These are phyloP conservation scores for Carex pumila DNA, from an alignment of 176 grass and related monocot species.

Conservation along the genomic window DNA sequence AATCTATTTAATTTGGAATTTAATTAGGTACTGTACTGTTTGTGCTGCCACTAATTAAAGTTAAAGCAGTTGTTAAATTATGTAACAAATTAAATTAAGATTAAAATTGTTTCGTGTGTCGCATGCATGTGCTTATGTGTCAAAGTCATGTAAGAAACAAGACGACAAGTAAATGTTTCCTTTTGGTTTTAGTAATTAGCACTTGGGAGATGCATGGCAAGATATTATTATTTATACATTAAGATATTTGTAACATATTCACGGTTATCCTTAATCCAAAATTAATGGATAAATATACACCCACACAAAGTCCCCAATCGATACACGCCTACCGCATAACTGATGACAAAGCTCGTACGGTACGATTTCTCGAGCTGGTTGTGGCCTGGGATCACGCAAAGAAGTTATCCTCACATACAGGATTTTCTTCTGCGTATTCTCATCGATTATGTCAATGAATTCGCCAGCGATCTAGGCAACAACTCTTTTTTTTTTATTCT, in stretches of 20 bases:
- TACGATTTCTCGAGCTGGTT: too few species aligned
- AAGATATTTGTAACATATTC: background rate
- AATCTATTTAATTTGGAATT: background rate
- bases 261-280: background rate
- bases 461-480: too few species aligned
- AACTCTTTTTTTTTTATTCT: too few species aligned
- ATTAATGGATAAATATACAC: too few species aligned
- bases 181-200: background rate
- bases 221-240: background rate
- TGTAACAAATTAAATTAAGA: background rate
- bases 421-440: too few species aligned
- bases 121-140: background rate
- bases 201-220: background rate
- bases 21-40: background rate
- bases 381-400: too few species aligned
- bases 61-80: background rate
- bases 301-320: too few species aligned
- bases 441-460: too few species aligned
- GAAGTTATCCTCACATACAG: too few species aligned
- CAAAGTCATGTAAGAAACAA: background rate
- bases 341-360: too few species aligned
- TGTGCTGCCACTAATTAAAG: conserved; percentile 8
- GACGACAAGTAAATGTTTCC: background rate
- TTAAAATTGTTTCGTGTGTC: background rate
- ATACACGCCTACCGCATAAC: too few species aligned